Evolutionary conservation across 768 basidiomycete species (phyloP), one percentile per base, ranked within the genome.

Genomic region (Boletus speciosus): DNA sequence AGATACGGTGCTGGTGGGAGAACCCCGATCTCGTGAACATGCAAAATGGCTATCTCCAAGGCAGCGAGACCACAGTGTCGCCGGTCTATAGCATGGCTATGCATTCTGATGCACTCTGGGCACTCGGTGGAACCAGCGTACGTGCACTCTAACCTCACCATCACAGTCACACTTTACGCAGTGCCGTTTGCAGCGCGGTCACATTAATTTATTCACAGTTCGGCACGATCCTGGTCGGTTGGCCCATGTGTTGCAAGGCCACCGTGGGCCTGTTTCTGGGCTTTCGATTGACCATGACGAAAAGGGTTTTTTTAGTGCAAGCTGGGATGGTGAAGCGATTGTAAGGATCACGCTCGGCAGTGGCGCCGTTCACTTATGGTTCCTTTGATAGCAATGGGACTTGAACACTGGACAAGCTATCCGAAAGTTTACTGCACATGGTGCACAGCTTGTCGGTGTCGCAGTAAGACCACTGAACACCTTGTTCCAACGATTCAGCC

Each of bases 31-130:
- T 64, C 34, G 44, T 55, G 46, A 60, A 39, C 51, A 31, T 51
- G 42, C 66, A 61, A 47, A 47, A 38, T 19, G 64, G 67, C 14
- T 62, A 73, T 54, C 62, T 61, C n/a, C 57, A 66, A 21, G 79
- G 78, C 25, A 82, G 83, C 21, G 84, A 85, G 37, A 61, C 74
- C 21, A 62, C 76, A 21, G 68, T 82, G 42, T 81, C 84, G 21
- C 86, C 96, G 10, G 92, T 97, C 16, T 93, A 94, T 70, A 95
- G 93, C 64, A 77, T 99, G 66, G 84, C 84, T 9, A 86, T 94
- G 77, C 94, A 98, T 51, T 86, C 88, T 4, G 94, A 98, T 69
- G 97, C 91, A 12, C 74, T 99, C 9, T 99, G 94, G 93, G 80
- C 87, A 16, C 76, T 98, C 52, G 85, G 90, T 23, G 97, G 97